Evolutionary conservation across 768 basidiomycete genomes (phyloP), one percentile per base, ranked within the genome.

Genomic region (Mycena epipterygia): DNA sequence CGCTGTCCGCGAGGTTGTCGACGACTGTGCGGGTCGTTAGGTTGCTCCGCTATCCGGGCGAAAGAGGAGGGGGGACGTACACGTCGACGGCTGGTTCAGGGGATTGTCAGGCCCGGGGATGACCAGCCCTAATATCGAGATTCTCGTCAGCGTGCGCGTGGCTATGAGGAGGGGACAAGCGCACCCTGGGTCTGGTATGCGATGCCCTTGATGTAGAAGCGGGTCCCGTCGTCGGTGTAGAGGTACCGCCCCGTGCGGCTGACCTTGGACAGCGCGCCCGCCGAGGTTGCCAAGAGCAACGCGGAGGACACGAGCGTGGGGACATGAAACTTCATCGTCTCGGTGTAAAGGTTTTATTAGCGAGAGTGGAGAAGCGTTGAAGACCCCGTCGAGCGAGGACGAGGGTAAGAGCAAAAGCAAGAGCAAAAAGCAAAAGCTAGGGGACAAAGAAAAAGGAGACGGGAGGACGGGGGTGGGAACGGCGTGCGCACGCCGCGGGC

Each of bases 191-290:
- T 85, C 79, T 95, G 94, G 80, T 96, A 96, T 14, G 93, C 93
- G 64, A 95, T 82, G 61, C 94, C 95, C 80, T 94, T 95, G 82
- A 98, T 93, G 81, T 90, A 96, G 82, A 97, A 97, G 61, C 96
- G 83, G 42, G 78, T 90, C 4, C 95, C 94, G 57, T 89, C 87
- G 5, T 87, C 87, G 44, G 87, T 88, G 81, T 96, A 97, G 48
- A 97, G 90, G 79, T 96, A 97, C 76, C 89, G 89, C 37, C 94
- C 95, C 32, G 83, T 78, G 49, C 94, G 88, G 42, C 91, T 85
- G 74, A 98, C 86, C 64, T 88, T 86, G n/a, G 33, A 14, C 23
- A 56, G 33, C 1, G 55, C 55, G 25, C n/a, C 35, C 11, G 27
- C 55, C 16, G 55, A 37, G 33, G 55, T n/a, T 23, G 27, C n/a